Evolutionary conservation across 2,329 filamentous ascomycete species (phyloP).

Genomic region (Fusarium pseudograminearum): DNA sequence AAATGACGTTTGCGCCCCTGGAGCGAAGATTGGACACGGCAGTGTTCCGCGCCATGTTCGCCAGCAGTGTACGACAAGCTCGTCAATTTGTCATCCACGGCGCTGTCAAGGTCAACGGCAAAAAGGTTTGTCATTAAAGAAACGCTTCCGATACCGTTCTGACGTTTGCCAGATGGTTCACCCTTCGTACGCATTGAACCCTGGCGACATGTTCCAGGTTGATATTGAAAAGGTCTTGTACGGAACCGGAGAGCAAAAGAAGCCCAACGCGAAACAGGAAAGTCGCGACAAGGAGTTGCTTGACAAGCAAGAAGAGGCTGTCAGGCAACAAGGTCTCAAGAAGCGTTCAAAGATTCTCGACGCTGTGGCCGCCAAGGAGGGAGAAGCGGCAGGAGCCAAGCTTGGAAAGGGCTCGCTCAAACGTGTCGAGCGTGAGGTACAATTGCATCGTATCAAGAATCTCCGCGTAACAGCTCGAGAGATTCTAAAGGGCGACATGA

Average conservation of each 20-base stretch:
- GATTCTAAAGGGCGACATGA: constrained; percentile 58
- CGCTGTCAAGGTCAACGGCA: constrained; percentile 93
- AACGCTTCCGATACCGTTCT: background rate
- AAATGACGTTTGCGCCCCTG: constrained; percentile 93
- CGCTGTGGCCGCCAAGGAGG: constrained; percentile 39
- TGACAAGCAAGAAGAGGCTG: constrained; percentile 46
- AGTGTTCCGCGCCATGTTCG: constrained; percentile 92
- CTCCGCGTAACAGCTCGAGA: constrained; percentile 52
- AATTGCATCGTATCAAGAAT: constrained; percentile 41
- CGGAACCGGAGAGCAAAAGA: constrained; percentile 83
- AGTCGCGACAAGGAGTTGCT: constrained; percentile 41
- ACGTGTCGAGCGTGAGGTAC: constrained; percentile 44
- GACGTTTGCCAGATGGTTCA: constrained; percentile 78
- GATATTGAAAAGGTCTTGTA: constrained; percentile 88
- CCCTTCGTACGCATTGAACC: constrained; percentile 93
- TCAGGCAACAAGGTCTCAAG: constrained; percentile 41
- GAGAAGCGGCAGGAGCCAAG: constrained; percentile 38
- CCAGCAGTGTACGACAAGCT: constrained; percentile 91
- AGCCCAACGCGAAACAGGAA: constrained; percentile 47
- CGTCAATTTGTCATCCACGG: constrained; percentile 95
- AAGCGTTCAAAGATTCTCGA: constrained; percentile 35
- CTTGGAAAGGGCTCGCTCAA: constrained; percentile 29
- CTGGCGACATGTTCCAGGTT: constrained; percentile 98
- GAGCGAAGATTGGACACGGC: constrained; percentile 95
- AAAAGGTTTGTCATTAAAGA: constrained; percentile 74